A percentile compares a stretch with the other conserved stretches of the same genome.
Evolutionary conservation across 2,329 filamentous ascomycete species (phyloP).

Genomic region (Chaetomium sp.): DNA sequence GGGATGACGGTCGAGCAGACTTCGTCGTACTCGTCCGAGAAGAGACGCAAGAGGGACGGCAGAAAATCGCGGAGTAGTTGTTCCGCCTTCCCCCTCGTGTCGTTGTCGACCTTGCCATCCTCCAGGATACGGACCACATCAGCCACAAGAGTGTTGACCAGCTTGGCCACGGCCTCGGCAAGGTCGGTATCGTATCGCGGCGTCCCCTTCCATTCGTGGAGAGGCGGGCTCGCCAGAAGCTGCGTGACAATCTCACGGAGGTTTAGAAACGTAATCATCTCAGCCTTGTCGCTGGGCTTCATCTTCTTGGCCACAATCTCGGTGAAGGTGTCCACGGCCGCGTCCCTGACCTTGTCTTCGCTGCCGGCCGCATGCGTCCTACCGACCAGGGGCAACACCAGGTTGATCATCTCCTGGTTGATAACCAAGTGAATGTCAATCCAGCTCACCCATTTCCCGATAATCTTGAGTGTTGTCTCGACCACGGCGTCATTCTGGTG

Average conservation of each 20-base stretch:
- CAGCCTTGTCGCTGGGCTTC: conserved; percentile 88
- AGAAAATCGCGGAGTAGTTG: conserved; percentile 81
- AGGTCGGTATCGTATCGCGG: conserved; percentile 93
- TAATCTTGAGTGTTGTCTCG: conserved; percentile 86
- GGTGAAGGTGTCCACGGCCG: conserved; percentile 90
- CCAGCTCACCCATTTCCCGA: conserved; percentile 98
- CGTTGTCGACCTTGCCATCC: conserved; percentile 60
- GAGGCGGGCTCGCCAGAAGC: conserved; percentile 78
- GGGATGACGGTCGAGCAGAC: conserved; percentile 95
- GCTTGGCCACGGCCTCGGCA: conserved; percentile 90
- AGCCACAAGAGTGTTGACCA: conserved; percentile 85
- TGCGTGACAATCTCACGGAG: conserved; percentile 82
- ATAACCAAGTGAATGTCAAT: conserved; percentile 94
- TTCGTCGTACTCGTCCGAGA: conserved; percentile 97
- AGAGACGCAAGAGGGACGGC: conserved; percentile 87
- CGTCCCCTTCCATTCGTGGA: conserved; percentile 77
- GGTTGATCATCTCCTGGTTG: conserved; percentile 81
- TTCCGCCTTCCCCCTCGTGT: conserved; percentile 73
- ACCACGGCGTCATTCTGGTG: conserved; percentile 71
- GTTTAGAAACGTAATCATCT: conserved; percentile 89
- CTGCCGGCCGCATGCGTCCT: conserved; percentile 63
- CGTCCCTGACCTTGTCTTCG: conserved; percentile 81
- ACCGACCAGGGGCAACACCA: conserved; percentile 86
- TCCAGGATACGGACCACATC: conserved; percentile 89
- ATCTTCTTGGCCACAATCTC: conserved; percentile 99